Percentiles rank a stretch among this genome's conserved stretches.
Evolutionary conservation across 306 rosid genomes (phyloP).

Genomic region (Cicer cuneatum): DNA sequence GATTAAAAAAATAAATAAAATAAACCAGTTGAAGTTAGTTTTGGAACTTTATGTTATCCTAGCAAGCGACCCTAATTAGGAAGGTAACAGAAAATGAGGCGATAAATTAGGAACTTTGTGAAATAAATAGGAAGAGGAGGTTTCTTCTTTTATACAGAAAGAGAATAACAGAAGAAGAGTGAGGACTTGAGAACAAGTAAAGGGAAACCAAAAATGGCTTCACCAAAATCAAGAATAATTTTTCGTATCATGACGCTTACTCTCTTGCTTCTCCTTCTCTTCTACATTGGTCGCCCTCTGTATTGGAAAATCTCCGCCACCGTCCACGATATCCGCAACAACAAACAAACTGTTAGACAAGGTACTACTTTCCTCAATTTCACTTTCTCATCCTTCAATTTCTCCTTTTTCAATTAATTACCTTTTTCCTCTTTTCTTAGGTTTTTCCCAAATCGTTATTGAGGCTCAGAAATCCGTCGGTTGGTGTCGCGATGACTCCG

Average conservation of each 20-base stretch:
- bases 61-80: too few species aligned
- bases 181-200: too few species aligned
- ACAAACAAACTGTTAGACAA: constrained; percentile 79
- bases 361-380: constrained; percentile 38
- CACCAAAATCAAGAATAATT: constrained; percentile 54
- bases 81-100: too few species aligned
- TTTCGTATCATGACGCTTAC: constrained; percentile 56
- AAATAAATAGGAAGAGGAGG: too few species aligned
- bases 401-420: not conserved
- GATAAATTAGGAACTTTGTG: too few species aligned
- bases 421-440: constrained; percentile 42
- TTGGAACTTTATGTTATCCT: too few species aligned
- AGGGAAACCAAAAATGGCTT: constrained; percentile 55
- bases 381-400: not conserved
- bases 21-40: too few species aligned
- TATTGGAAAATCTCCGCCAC: constrained; percentile 93
- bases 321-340: constrained; percentile 75
- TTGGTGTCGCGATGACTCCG: constrained; percentile 53
- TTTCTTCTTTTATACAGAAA: too few species aligned
- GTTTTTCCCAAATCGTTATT: constrained; percentile 80
- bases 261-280: constrained; percentile 55
- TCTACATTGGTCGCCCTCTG: constrained; percentile 82
- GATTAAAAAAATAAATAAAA: too few species aligned
- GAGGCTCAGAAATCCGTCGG: constrained; percentile 89
- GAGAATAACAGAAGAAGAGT: too few species aligned